Evolutionary conservation across 208 protist genomes (phyloP).

Genomic region (Trypanosoma grayi): DNA sequence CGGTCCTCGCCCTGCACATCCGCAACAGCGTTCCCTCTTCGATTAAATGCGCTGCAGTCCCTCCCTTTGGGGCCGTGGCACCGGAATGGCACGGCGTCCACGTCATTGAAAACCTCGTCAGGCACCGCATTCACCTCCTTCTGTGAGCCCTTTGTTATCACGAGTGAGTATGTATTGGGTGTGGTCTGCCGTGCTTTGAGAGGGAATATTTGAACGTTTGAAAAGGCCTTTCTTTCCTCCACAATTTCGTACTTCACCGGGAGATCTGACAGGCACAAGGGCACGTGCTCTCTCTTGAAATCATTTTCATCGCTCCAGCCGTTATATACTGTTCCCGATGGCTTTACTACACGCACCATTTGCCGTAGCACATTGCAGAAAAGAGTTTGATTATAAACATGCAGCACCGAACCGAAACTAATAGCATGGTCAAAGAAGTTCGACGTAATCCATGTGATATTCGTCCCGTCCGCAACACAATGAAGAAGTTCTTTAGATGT

Average conservation of each 20-base stretch:
- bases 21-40: neutral
- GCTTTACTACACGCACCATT: slow-evolving; percentile 28
- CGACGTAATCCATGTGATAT: slow-evolving; percentile 24
- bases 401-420: slow-evolving; percentile 25
- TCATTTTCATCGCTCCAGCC: slow-evolving; percentile 35
- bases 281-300: slow-evolving; percentile 23
- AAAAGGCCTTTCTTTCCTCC: slow-evolving; percentile 26
- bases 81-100: slow-evolving; percentile 11
- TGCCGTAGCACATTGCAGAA: slow-evolving; percentile 32
- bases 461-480: slow-evolving; percentile 34
- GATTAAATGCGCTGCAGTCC: neutral
- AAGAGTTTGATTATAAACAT: slow-evolving; percentile 29
- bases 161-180: slow-evolving; percentile 36
- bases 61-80: slow-evolving; percentile 2
- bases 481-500: slow-evolving; percentile 26
- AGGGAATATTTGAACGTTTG: slow-evolving; percentile 20
- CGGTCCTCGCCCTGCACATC: neutral
- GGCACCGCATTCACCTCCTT: neutral
- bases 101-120: slow-evolving; percentile 5
- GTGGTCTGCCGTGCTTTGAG: slow-evolving; percentile 21
- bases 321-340: slow-evolving; percentile 29
- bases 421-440: slow-evolving; percentile 34
- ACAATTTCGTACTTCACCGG: slow-evolving; percentile 28
- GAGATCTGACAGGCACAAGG: slow-evolving; percentile 26
- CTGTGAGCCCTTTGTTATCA: slow-evolving; percentile 22